Evolutionary conservation across 2,329 filamentous ascomycete species (phyloP).

Genomic region (Colletotrichum tamarilloi): DNA sequence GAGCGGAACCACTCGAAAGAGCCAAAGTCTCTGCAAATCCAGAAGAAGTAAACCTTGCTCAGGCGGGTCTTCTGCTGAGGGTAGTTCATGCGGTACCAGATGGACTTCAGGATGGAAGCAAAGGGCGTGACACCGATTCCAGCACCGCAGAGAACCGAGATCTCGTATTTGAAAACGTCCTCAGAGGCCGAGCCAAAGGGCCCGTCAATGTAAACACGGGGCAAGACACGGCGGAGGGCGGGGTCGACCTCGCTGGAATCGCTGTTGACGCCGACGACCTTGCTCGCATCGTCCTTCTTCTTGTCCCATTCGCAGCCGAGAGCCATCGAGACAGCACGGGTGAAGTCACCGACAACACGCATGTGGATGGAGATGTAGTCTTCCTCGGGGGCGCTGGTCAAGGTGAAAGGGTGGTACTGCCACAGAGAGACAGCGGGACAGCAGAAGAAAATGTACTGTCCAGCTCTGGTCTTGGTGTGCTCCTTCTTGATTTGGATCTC

Average conservation of each 20-base stretch:
- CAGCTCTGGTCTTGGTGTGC: slow-evolving; percentile 82
- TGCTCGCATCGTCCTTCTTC: slow-evolving; percentile 67
- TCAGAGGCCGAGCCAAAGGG: slow-evolving; percentile 89
- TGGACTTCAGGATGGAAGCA: slow-evolving; percentile 87
- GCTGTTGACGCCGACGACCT: slow-evolving; percentile 76
- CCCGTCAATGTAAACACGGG: slow-evolving; percentile 84
- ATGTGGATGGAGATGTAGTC: slow-evolving; percentile 91
- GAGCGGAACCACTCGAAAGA: slow-evolving; percentile 93
- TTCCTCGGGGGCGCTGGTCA: slow-evolving; percentile 89
- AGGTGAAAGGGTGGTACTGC: slow-evolving; percentile 90
- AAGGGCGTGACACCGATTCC: slow-evolving; percentile 90
- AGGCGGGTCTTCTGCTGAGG: slow-evolving; percentile 82
- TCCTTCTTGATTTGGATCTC: slow-evolving; percentile 95
- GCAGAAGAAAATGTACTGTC: slow-evolving; percentile 91
- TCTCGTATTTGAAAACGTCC: slow-evolving; percentile 90
- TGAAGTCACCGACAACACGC: slow-evolving; percentile 86
- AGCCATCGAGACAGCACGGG: slow-evolving; percentile 73
- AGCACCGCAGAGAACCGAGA: slow-evolving; percentile 81
- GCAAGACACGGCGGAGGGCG: slow-evolving; percentile 77
- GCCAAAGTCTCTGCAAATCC: slow-evolving; percentile 89
- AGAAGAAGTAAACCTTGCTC: slow-evolving; percentile 92
- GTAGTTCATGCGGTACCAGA: slow-evolving; percentile 95
- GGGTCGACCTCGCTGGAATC: slow-evolving; percentile 73
- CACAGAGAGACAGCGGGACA: slow-evolving; percentile 87
- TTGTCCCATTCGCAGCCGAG: slow-evolving; percentile 81